phyloP scores from a whole-genome alignment of 2,329 filamentous ascomycete genomes.

The Aurifilum marmelostoma region DNA sequence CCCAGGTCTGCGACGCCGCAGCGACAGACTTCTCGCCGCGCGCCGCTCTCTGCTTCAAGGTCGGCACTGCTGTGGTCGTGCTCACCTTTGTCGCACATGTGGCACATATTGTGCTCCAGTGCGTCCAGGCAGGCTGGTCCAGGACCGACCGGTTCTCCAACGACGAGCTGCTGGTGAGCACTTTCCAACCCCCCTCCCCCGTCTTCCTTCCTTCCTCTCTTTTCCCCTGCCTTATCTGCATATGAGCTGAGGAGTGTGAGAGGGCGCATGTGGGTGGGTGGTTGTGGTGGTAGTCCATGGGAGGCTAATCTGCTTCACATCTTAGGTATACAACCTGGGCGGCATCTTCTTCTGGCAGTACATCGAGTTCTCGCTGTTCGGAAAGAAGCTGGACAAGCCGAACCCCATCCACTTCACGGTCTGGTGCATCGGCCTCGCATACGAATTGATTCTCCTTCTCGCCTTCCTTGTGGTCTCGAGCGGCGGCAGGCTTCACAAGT shows the following conservation, averaged over 20 bases:
- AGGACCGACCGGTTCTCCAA: conserved; percentile 42
- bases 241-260: not conserved
- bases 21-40: conserved; percentile 49
- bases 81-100: conserved; percentile 78
- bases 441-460: conserved; percentile 74
- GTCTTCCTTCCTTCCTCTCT: not conserved
- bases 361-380: conserved; percentile 82
- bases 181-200: not conserved
- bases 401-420: conserved; percentile 77
- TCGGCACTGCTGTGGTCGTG: conserved; percentile 70
- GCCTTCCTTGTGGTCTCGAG: conserved; percentile 71
- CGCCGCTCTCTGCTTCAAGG: conserved; percentile 74
- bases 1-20: conserved; percentile 36
- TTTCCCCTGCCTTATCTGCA: not conserved
- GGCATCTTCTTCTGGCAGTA: conserved; percentile 87
- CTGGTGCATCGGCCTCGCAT: conserved; percentile 73
- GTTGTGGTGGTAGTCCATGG: no score
- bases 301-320: conserved; percentile 7
- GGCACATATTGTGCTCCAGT: conserved; percentile 72
- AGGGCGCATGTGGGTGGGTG: no score
- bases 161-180: conserved; percentile 28
- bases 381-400: conserved; percentile 75
- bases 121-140: conserved; percentile 53
- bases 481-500: conserved; percentile 39
- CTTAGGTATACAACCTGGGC: conserved; percentile 80